Conservation (phyloP, 805 yeast species). For the Wickerhamiella dianesei region DNA sequence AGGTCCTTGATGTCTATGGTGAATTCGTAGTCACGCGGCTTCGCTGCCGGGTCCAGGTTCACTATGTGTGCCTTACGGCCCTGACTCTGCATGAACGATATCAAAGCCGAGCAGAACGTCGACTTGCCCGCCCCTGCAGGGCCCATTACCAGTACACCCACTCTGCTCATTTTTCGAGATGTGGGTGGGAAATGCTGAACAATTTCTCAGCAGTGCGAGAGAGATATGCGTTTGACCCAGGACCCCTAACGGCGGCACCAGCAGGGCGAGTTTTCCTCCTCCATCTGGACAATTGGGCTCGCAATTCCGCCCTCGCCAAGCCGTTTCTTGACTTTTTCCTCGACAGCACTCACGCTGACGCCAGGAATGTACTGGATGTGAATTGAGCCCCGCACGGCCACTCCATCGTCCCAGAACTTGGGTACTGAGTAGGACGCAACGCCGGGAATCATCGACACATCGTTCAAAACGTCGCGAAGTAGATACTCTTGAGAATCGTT, state of each 20-base stretch:
- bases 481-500: slow-evolving; percentile 44
- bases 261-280: slow-evolving; percentile 46
- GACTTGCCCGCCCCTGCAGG: slow-evolving; percentile 98
- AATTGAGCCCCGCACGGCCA: slow-evolving; percentile 53
- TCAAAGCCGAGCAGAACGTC: slow-evolving; percentile 80
- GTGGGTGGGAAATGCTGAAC: too few relatives aligned
- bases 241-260: slow-evolving; percentile 52
- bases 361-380: slow-evolving; percentile 63
- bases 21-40: slow-evolving; percentile 80
- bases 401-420: slow-evolving; percentile 68
- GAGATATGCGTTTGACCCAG: not conserved
- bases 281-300: slow-evolving; percentile 53
- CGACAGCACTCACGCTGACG: slow-evolving; percentile 47
- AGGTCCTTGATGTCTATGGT: slow-evolving; percentile 85
- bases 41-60: slow-evolving; percentile 94
- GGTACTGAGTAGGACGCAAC: slow-evolving; percentile 79
- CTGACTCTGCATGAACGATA: slow-evolving; percentile 73
- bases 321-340: slow-evolving; percentile 44
- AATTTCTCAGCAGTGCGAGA: too few relatives aligned
- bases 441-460: slow-evolving; percentile 58
- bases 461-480: slow-evolving; percentile 52
- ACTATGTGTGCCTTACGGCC: slow-evolving; percentile 93
- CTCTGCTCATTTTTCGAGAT: slow-evolving; percentile 76
- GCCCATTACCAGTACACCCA: slow-evolving; percentile 85
- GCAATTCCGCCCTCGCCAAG: slow-evolving; percentile 38